Conservation (phyloP, 2,329 filamentous ascomycete species). For the Clonostachys byssicola region DNA sequence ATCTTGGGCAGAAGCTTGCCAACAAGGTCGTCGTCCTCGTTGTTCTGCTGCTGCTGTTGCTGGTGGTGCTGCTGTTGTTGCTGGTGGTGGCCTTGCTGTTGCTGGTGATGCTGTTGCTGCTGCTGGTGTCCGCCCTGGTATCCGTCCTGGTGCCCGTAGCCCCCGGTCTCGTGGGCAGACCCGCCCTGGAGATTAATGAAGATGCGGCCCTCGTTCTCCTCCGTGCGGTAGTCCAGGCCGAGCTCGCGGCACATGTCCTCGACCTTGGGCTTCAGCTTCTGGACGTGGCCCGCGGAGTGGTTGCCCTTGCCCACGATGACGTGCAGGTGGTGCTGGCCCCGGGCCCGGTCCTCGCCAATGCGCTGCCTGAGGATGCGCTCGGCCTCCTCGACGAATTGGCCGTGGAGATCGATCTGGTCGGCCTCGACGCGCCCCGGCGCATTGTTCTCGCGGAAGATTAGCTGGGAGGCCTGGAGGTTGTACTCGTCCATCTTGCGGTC, state of each 20-base stretch:
- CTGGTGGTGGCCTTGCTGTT: slow-evolving; percentile 27
- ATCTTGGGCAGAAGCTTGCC: slow-evolving; percentile 57
- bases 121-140: slow-evolving; percentile 23
- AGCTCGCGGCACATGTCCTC: slow-evolving; percentile 82
- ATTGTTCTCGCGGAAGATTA: slow-evolving; percentile 95
- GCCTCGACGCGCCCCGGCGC: slow-evolving; percentile 65
- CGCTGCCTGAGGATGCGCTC: slow-evolving; percentile 84
- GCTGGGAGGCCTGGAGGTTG: slow-evolving; percentile 88
- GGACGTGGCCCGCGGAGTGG: slow-evolving; percentile 75
- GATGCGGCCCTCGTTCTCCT: slow-evolving; percentile 85
- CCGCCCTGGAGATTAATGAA: slow-evolving; percentile 83
- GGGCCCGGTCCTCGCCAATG: slow-evolving; percentile 70
- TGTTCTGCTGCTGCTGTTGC: slow-evolving; percentile 36
- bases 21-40: slow-evolving; percentile 55
- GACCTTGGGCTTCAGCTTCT: slow-evolving; percentile 94
- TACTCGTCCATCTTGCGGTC: slow-evolving; percentile 81
- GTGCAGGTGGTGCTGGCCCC: slow-evolving; percentile 79
- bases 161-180: slow-evolving; percentile 45
- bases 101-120: slow-evolving; percentile 23
- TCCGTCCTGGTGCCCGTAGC: slow-evolving; percentile 14
- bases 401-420: slow-evolving; percentile 92
- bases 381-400: slow-evolving; percentile 91
- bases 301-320: slow-evolving; percentile 96
- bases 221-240: slow-evolving; percentile 77
- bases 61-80: slow-evolving; percentile 38